Base-by-base conservation (phyloP, 179 eudicot species). In the Patellifolia procumbens region DNA sequence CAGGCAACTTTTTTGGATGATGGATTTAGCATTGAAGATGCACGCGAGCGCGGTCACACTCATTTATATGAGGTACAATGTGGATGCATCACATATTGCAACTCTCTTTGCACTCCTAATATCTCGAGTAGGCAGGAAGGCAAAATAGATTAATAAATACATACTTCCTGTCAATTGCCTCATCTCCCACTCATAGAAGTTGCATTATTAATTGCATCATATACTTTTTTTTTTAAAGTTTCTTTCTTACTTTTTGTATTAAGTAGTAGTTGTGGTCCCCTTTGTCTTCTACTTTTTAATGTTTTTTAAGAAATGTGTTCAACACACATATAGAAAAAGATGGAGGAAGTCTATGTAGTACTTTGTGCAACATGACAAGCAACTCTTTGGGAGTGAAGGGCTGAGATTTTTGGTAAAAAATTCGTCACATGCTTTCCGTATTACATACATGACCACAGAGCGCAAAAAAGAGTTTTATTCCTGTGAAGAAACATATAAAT, bases 11-110 rank as follows among this genome's bases (percentile, higher is more conserved):
- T 94, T 84, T 82, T 94, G 75, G 96, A 94, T 76, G 93, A 92
- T 39, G 89, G 74, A 67, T 75, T 80, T 65, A 89, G 94, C 72
- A 72, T 94, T 72, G 97, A 91, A 84, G 89, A 92, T 75, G 98
- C 98, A 74, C 90, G 97, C n/a, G 87, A 91, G 78, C 97, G 89
- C 72, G 98, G 98, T 55, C 98, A 94, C 80, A 94, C 94, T 82
- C 98, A 94, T 89, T 75, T 94, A 62, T 89, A 65, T 73, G 98
- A 94, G 98, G 98, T 90, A 82, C 46, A 53, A 71, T 43, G 22
- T 26, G 39, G 59, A 12, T 74, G 73, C 70, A 75, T 13, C 53
- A 67, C 13, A 13, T 56, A 61, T 22, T 20, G 1, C 35, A 35
- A 2, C 70, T 62, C 34, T 42, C 7, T 76, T 28, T 64, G 43